Evolutionary conservation across 2,329 filamentous ascomycete species (phyloP), one percentile per base, ranked within the genome.

Genomic region (Penicillium fuscoglaucum): DNA sequence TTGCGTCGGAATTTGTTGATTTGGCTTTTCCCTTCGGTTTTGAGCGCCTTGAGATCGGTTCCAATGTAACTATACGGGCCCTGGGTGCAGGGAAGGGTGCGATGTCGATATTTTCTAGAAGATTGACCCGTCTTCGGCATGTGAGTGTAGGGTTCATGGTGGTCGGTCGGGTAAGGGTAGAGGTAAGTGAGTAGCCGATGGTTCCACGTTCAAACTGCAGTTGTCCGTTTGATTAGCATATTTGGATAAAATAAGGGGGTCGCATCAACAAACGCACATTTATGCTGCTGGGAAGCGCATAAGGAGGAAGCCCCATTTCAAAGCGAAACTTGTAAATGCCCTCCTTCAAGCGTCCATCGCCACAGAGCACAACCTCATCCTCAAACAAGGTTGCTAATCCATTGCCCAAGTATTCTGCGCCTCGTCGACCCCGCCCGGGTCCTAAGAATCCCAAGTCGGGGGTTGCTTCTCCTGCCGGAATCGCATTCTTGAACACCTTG

Each of bases 201-300:
- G 91, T 93, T 37, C 95, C 95, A 71, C 93, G 87, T 77, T 98
- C 95, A 74, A 99, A 99, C 92, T 98, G 61, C 45, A 57, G 29
- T 8, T 31, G 35, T 24, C 47, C 47, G 21, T 39, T 28, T 33
- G 13, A 33, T 64, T 48, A 61, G 57, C 26, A n/a, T 58, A n/a
- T 15, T 46, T 19, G n/a, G 9, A 40, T 12, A 6, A 13, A 53
- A 21, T 57, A 39, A 41, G 44, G 48, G 41, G 40, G 33, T 43
- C n/a, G 58, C 47, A 31, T 57, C 47, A 53, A 40, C 49, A 43
- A 48, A 81, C 90, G 71, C 83, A 97, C 93, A 78, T 96, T 93
- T 70, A 99, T 93, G 74, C 93, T 97, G 76, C 91, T 96, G n/a
- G 86, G 86, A 58, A 88, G 72, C 46, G 80, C 79, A 65, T 82